Percentiles rank a stretch among this genome's conserved stretches.
These are phyloP conservation scores for Diaporthe sp. DNA, from an alignment of 2,329 filamentous ascomycete genomes.

Conservation along the genomic window DNA sequence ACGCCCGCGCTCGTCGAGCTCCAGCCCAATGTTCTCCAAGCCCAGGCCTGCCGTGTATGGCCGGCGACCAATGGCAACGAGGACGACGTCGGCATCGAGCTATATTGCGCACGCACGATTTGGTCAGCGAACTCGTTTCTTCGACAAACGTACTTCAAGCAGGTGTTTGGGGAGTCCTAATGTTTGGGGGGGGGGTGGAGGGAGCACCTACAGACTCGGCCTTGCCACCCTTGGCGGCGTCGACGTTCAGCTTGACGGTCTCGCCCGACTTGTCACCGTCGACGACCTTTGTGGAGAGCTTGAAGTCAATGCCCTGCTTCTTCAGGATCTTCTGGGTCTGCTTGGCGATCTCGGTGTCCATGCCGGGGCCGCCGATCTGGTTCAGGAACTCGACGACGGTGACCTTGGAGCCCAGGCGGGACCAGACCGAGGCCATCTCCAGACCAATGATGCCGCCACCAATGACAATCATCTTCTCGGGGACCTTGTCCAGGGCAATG, in stretches of 20 bases:
- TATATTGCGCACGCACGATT: conserved; percentile 46
- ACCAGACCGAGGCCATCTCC: conserved; percentile 99
- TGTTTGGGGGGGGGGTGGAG: background rate
- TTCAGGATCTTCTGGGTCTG: conserved; percentile 88
- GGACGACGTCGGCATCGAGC: conserved; percentile 94
- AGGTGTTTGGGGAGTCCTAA: background rate
- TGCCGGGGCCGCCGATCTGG: conserved; percentile 97
- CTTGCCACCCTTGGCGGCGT: conserved; percentile 97
- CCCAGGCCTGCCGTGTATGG: conserved; percentile 94
- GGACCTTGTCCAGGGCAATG: conserved; percentile 87
- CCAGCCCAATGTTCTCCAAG: conserved; percentile 92
- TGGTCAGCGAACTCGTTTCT: conserved; percentile 26
- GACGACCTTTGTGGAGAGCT: conserved; percentile 94
- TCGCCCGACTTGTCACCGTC: conserved; percentile 84
- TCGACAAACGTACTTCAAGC: background rate
- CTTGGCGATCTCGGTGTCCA: conserved; percentile 96
- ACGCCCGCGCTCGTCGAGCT: conserved; percentile 92
- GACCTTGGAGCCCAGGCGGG: conserved; percentile 89
- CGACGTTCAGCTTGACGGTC: conserved; percentile 83
- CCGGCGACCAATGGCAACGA: conserved; percentile 95
- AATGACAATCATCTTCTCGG: conserved; percentile 97
- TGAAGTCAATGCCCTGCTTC: conserved; percentile 99
- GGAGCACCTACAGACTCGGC: conserved; percentile 77
- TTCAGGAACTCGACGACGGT: conserved; percentile 97
- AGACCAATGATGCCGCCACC: conserved; percentile 98